Conservation (phyloP, 768 basidiomycete genomes). For the Filobasidium floriforme region DNA sequence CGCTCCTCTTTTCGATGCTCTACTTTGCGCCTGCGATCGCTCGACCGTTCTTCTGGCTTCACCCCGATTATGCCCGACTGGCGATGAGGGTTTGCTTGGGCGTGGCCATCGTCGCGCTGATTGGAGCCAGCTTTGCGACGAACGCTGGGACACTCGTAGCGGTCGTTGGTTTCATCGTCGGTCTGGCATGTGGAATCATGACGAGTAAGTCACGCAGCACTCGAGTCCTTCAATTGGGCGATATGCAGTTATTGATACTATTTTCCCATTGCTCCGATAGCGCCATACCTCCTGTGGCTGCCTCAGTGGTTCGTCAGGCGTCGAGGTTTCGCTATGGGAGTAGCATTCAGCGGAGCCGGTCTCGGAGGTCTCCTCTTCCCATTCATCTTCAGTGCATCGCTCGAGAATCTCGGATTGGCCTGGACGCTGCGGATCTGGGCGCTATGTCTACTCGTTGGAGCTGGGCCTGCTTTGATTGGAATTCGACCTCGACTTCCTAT, state of each 20-base stretch:
- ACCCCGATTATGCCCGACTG: conserved; percentile 1
- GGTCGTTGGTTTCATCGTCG: neutral
- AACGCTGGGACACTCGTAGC: neutral
- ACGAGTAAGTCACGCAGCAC: neutral
- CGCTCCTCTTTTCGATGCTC: neutral
- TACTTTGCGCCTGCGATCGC: conserved; percentile 6
- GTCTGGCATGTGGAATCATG: neutral
- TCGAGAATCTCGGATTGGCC: conserved; percentile 8
- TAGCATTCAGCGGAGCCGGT: conserved; percentile 31
- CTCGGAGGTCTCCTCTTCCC: conserved; percentile 39
- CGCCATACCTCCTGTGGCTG: conserved; percentile 30
- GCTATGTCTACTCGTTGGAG: neutral
- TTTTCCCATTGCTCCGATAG: conserved; percentile 14
- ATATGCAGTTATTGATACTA: neutral
- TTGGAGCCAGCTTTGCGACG: conserved; percentile 1
- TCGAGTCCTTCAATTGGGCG: neutral
- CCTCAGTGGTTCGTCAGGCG: conserved; percentile 39
- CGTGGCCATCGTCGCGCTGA: neutral
- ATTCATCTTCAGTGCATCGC: conserved; percentile 30
- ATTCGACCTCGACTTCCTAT: conserved; percentile 18
- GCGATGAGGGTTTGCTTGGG: conserved; percentile 11
- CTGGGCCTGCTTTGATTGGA: neutral
- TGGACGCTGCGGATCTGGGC: conserved; percentile 21
- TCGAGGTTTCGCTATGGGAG: conserved; percentile 35
- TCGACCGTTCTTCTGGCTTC: neutral